These are phyloP conservation scores for Colletotrichum australisinense DNA, from an alignment of 2,329 filamentous ascomycete species.

Conservation along the genomic window DNA sequence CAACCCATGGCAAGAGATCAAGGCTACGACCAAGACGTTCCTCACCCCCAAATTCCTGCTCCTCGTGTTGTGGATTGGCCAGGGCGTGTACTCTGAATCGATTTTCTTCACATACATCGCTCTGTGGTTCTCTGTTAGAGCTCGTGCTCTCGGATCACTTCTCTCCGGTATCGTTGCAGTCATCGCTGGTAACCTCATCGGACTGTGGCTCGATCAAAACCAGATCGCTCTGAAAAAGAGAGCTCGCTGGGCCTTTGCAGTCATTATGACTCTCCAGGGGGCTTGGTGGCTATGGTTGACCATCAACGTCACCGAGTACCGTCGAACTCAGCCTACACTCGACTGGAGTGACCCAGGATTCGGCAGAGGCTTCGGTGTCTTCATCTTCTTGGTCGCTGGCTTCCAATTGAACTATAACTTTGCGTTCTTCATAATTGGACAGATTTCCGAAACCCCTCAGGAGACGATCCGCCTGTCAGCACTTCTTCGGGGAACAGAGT, in stretches of 20 bases:
- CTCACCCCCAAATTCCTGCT: conserved; percentile 56
- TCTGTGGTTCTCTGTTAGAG: conserved; percentile 62
- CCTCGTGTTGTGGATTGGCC: conserved; percentile 60
- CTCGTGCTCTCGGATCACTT: conserved; percentile 57
- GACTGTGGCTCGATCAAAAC: conserved; percentile 68
- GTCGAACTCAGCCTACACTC: conserved; percentile 60
- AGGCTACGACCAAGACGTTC: conserved; percentile 59
- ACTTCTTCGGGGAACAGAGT: conserved; percentile 73
- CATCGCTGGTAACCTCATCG: conserved; percentile 70
- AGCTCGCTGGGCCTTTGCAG: conserved; percentile 62
- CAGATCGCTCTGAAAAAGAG: conserved; percentile 62
- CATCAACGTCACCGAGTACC: conserved; percentile 70
- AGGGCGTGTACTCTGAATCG: conserved; percentile 56
- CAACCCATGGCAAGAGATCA: conserved; percentile 66
- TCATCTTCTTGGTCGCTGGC: conserved; percentile 71
- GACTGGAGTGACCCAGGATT: conserved; percentile 59
- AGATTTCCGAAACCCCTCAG: conserved; percentile 67
- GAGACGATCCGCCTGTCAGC: conserved; percentile 74
- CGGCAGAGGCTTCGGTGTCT: conserved; percentile 58
- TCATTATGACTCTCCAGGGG: conserved; percentile 67
- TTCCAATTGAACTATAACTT: conserved; percentile 81
- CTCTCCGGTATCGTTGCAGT: conserved; percentile 68
- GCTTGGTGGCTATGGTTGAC: conserved; percentile 78
- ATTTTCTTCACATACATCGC: conserved; percentile 57
- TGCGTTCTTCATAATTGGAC: conserved; percentile 74